phyloP scores from a whole-genome alignment of 2,329 filamentous ascomycete genomes.

The Huntiella bhutanensis region DNA sequence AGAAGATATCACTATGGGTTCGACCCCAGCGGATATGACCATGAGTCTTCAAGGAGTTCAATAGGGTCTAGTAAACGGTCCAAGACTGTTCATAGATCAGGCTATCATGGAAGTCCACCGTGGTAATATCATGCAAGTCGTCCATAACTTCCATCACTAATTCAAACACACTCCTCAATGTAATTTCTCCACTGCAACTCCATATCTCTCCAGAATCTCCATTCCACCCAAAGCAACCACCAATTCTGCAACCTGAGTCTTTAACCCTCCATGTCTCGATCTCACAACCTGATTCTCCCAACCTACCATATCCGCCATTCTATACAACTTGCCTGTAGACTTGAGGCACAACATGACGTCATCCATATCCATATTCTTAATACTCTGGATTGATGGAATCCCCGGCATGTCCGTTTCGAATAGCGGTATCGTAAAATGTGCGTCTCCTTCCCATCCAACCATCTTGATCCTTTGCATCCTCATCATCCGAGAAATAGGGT shows the following conservation, averaged over 20 bases:
- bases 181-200: constrained; percentile 28
- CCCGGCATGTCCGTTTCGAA: constrained; percentile 50
- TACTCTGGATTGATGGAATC: constrained; percentile 33
- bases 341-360: constrained; percentile 35
- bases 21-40: too few species aligned
- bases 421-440: constrained; percentile 20
- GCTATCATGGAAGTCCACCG: too few species aligned
- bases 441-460: neutral
- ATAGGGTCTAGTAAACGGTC: too few species aligned
- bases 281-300: constrained; percentile 37
- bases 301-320: constrained; percentile 31
- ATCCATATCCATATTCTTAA: constrained; percentile 38
- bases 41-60: too few species aligned
- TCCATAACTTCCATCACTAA: too few species aligned
- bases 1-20: too few species aligned
- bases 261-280: constrained; percentile 30
- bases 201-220: constrained; percentile 29
- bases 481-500: constrained; percentile 4
- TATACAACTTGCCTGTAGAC: constrained; percentile 20
- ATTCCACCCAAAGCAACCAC: constrained; percentile 42
- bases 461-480: neutral
- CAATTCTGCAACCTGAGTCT: constrained; percentile 46
- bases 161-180: constrained; percentile 24
- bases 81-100: too few species aligned
- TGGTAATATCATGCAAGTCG: too few species aligned